Conservation (phyloP, 495 filamentous ascomycete genomes). For the Annulohypoxylon bovei region DNA sequence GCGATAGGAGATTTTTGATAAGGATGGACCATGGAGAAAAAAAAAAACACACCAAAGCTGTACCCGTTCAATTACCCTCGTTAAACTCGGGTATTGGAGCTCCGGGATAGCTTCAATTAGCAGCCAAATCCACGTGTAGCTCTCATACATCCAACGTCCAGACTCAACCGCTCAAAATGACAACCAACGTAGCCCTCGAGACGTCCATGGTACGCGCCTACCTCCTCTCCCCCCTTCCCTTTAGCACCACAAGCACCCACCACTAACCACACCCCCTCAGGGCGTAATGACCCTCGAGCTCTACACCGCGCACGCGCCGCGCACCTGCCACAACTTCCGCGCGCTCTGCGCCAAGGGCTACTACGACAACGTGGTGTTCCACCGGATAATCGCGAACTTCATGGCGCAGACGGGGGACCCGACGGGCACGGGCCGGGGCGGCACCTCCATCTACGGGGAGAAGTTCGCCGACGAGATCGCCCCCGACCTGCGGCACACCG, state of each 20-base stretch:
- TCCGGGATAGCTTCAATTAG: slow-evolving; percentile 17
- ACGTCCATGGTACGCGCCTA: slow-evolving; percentile 85
- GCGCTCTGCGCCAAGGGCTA: slow-evolving; percentile 82
- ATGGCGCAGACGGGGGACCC: slow-evolving; percentile 98
- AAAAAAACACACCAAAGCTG: no score
- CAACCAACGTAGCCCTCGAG: slow-evolving; percentile 78
- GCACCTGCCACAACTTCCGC: slow-evolving; percentile 89
- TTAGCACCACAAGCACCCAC: slow-evolving; percentile 36
- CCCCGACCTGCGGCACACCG: slow-evolving; percentile 84
- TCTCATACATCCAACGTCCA: neutral
- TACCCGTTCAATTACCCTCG: no score
- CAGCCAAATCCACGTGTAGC: neutral
- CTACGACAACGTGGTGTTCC: slow-evolving; percentile 86
- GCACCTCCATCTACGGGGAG: slow-evolving; percentile 88
- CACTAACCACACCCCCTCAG: slow-evolving; percentile 48
- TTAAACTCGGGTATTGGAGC: no score
- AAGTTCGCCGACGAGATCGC: slow-evolving; percentile 94
- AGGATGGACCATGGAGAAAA: no score
- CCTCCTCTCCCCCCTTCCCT: neutral
- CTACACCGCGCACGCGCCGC: slow-evolving; percentile 64
- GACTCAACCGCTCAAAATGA: slow-evolving; percentile 61
- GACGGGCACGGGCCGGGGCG: slow-evolving; percentile 93
- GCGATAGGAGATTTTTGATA: no score
- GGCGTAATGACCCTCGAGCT: slow-evolving; percentile 89
- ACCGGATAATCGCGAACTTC: slow-evolving; percentile 95